Conservation (phyloP, 805 yeast genomes). For the Zygosaccharomyces gambellarensis region DNA sequence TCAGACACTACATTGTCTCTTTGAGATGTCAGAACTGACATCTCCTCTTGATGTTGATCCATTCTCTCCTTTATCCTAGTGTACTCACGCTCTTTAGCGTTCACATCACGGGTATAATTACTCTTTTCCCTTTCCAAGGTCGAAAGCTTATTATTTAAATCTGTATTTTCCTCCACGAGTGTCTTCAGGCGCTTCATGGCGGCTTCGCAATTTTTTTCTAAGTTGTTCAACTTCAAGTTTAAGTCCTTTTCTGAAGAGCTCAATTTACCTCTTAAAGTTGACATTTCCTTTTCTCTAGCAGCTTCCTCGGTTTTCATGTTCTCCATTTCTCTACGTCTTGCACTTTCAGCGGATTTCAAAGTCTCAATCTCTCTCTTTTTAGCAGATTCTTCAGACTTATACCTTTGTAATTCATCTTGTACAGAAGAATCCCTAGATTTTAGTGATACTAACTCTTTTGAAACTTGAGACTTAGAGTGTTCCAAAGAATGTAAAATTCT, state of each 20-base stretch:
- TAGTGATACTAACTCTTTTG: conserved; percentile 1
- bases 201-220: conserved; percentile 32
- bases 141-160: conserved; percentile 39
- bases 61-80: conserved; percentile 27
- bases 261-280: conserved; percentile 30
- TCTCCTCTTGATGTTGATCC: conserved; percentile 25
- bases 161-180: conserved; percentile 42
- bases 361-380: conserved; percentile 28
- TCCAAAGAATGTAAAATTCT: conserved; percentile 40
- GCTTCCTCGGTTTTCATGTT: conserved; percentile 7
- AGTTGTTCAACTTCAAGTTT: conserved; percentile 34
- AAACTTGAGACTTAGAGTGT: conserved; percentile 9
- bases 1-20: conserved; percentile 31
- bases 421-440: conserved; percentile 6
- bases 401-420: conserved; percentile 18
- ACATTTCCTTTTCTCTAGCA: conserved; percentile 36
- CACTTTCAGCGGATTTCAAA: conserved; percentile 17
- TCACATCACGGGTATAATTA: conserved; percentile 35
- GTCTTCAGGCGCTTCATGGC: conserved; percentile 38
- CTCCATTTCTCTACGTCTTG: conserved; percentile 11
- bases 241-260: conserved; percentile 32
- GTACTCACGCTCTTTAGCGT: conserved; percentile 37
- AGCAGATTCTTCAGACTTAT: conserved; percentile 24
- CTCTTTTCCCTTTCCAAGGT: conserved; percentile 36
- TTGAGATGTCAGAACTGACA: conserved; percentile 28